phyloP scores from a whole-genome alignment of 2,329 filamentous ascomycete species.

The Claviceps africana region DNA sequence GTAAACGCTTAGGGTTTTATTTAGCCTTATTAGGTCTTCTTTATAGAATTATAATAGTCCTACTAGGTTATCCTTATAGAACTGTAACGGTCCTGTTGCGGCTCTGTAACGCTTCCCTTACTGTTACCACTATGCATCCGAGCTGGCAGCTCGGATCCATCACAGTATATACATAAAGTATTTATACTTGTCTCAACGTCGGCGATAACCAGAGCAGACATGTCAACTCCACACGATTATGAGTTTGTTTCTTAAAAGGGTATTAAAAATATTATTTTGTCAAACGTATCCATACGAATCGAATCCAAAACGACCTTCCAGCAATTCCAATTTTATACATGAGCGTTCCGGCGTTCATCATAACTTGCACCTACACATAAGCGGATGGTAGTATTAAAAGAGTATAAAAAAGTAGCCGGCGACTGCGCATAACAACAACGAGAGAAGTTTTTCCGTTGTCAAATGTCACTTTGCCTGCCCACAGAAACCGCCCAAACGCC shows the following conservation, averaged over 20 bases:
- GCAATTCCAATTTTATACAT: neutral
- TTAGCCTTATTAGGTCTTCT: too few species aligned
- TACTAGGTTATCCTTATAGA: too few species aligned
- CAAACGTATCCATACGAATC: neutral
- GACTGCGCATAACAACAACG: neutral
- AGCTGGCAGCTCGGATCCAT: too few species aligned
- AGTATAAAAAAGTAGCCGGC: neutral
- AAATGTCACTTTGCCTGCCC: neutral
- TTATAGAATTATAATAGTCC: too few species aligned
- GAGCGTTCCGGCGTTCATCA: constrained; percentile 1
- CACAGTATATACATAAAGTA: too few species aligned
- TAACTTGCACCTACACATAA: neutral
- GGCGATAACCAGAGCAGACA: neutral
- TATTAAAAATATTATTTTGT: neutral
- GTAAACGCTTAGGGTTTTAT: too few species aligned
- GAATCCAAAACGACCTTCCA: neutral
- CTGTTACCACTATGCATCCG: too few species aligned
- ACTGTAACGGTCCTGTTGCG: too few species aligned
- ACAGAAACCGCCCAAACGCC: constrained; percentile 4
- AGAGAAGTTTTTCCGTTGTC: neutral
- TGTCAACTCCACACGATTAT: neutral
- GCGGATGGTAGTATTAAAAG: neutral
- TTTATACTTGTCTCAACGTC: too few species aligned
- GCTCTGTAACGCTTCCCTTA: too few species aligned
- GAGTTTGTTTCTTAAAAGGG: neutral